Conservation (phyloP, 2,329 filamentous ascomycete genomes). For the Penicillium occitanis region DNA sequence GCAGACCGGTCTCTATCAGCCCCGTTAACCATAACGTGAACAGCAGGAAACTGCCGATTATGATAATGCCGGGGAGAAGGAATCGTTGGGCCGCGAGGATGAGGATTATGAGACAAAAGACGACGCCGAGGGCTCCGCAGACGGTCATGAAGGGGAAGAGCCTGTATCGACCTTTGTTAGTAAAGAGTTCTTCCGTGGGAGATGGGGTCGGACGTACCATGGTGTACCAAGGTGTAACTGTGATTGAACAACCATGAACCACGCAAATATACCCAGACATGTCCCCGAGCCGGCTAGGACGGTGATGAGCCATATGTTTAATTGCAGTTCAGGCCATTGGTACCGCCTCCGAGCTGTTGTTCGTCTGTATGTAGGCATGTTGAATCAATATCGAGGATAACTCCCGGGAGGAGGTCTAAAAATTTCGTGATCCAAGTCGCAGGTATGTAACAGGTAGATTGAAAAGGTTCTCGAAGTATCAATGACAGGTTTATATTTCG, state of each 20-base stretch:
- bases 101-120: constrained; percentile 61
- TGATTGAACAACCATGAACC: constrained; percentile 60
- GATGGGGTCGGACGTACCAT: constrained; percentile 49
- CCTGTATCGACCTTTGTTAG: constrained; percentile 42
- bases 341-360: constrained; percentile 38
- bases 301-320: constrained; percentile 65
- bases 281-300: constrained; percentile 59
- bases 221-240: constrained; percentile 57
- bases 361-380: constrained; percentile 26
- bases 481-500: not conserved
- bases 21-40: constrained; percentile 62
- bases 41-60: constrained; percentile 61
- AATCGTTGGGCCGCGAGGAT: constrained; percentile 56
- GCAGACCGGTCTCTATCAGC: constrained; percentile 62
- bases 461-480: not conserved
- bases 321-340: constrained; percentile 64
- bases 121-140: constrained; percentile 55
- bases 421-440: not conserved
- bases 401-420: not conserved
- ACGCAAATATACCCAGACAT: constrained; percentile 60
- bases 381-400: not conserved
- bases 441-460: not conserved
- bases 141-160: constrained; percentile 65
- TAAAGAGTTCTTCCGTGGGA: not conserved
- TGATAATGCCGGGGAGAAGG: constrained; percentile 59